Evolutionary conservation across 352 stramenopile species (phyloP).

Genomic region (Aphanomyces astaci): DNA sequence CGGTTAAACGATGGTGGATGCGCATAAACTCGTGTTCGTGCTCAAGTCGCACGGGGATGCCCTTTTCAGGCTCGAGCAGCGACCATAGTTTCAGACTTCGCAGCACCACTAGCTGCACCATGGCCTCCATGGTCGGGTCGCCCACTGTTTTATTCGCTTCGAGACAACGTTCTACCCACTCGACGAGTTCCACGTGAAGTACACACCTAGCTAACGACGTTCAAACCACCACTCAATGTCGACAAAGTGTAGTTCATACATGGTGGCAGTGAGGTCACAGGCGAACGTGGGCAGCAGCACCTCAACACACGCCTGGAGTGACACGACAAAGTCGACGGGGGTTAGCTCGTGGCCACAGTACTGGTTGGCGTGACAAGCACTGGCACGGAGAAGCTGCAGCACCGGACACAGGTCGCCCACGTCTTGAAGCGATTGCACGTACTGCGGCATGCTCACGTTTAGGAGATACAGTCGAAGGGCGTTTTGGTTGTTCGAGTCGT

Average conservation of each 20-base stretch:
- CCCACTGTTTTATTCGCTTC: background rate
- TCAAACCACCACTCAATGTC: no score
- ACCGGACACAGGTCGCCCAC: constrained; percentile 11
- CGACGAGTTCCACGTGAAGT: constrained; percentile 9
- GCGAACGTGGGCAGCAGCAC: background rate
- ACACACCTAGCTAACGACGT: no score
- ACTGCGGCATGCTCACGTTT: background rate
- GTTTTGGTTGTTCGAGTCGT: no score
- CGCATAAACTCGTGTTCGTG: background rate
- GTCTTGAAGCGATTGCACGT: background rate
- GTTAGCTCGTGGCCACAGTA: background rate
- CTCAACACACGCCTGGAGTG: constrained; percentile 6
- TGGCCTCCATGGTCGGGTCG: background rate
- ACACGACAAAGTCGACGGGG: background rate
- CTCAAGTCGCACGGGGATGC: background rate
- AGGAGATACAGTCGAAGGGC: constrained; percentile 6
- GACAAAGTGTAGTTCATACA: no score
- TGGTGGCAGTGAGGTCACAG: background rate
- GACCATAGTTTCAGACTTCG: background rate
- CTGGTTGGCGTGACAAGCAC: background rate
- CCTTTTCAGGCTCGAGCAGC: background rate
- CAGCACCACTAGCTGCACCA: background rate
- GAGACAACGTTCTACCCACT: background rate
- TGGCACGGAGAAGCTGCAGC: constrained; percentile 6
- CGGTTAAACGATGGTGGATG: background rate